phyloP scores from a whole-genome alignment of 108 stramenopile species.

The Fistulifera pelliculosa region DNA sequence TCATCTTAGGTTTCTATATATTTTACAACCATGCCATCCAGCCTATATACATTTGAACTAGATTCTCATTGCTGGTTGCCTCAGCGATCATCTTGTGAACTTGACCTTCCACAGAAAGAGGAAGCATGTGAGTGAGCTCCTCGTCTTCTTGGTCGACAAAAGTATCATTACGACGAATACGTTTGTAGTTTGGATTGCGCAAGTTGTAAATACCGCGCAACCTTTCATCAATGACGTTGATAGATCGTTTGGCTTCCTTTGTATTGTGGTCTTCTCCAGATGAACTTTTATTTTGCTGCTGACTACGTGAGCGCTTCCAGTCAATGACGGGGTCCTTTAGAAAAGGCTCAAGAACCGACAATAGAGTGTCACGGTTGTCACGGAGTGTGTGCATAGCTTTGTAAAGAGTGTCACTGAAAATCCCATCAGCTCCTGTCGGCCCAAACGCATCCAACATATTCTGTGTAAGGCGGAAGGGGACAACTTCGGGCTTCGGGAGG shows the following conservation, averaged over 20 bases:
- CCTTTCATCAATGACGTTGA: conserved; percentile 72
- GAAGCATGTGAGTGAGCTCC: conserved; percentile 45
- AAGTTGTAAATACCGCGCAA: conserved; percentile 82
- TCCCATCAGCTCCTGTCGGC: conserved; percentile 82
- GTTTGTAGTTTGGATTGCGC: conserved; percentile 70
- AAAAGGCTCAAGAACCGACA: conserved; percentile 97
- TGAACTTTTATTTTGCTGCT: conserved; percentile 19
- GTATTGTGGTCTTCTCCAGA: conserved; percentile 4
- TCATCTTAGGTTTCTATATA: no score
- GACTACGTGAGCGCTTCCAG: conserved; percentile 51
- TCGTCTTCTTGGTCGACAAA: conserved; percentile 40
- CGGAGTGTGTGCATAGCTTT: conserved; percentile 82
- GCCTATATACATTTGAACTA: conserved; percentile 81
- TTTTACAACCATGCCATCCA: conserved; percentile 86
- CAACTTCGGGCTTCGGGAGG: conserved; percentile 89
- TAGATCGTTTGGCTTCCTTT: conserved; percentile 39
- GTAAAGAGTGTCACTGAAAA: conserved; percentile 72
- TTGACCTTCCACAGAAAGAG: conserved; percentile 84
- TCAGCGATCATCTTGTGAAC: conserved; percentile 81
- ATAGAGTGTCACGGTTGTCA: conserved; percentile 83
- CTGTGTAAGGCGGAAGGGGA: conserved; percentile 97
- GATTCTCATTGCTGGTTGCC: conserved; percentile 75
- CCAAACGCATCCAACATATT: conserved; percentile 98
- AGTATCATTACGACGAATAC: conserved; percentile 35
- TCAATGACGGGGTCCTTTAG: conserved; percentile 89